Conservation (phyloP, 441 rosid species). For the Sinapis alba region DNA sequence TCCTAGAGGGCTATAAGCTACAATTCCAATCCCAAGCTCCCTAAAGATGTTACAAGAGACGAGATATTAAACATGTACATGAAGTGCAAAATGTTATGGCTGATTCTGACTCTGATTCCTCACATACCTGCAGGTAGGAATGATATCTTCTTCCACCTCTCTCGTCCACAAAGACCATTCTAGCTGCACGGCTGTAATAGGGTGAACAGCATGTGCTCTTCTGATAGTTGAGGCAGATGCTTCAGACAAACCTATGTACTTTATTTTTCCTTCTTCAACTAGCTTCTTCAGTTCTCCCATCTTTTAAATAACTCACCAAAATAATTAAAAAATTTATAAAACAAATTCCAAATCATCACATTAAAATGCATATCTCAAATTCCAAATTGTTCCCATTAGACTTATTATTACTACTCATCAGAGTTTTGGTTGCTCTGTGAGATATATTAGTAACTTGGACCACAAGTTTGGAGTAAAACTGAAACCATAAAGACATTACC, state of each 20-base stretch:
- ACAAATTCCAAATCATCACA: neutral
- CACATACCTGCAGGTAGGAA: conserved; percentile 48
- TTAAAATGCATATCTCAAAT: neutral
- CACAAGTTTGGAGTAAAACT: neutral
- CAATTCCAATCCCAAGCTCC: conserved; percentile 80
- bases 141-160: conserved; percentile 61
- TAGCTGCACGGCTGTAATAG: conserved; percentile 62
- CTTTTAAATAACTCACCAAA: conserved; percentile 24
- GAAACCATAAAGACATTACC: conserved; percentile 16
- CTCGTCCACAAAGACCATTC: conserved; percentile 80
- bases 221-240: conserved; percentile 72
- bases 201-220: conserved; percentile 76
- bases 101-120: neutral
- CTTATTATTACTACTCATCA: neutral
- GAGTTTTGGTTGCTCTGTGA: neutral
- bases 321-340: neutral
- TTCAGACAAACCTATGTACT: conserved; percentile 63
- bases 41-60: conserved; percentile 17
- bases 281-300: conserved; percentile 67
- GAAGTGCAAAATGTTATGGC: neutral
- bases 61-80: neutral
- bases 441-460: neutral
- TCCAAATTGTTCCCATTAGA: neutral
- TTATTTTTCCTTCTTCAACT: conserved; percentile 65
- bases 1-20: conserved; percentile 64